A percentile compares a stretch with the other conserved stretches of the same genome.
Conservation (phyloP, 2,329 filamentous ascomycete genomes). For the Pseudocercospora eumusae region DNA sequence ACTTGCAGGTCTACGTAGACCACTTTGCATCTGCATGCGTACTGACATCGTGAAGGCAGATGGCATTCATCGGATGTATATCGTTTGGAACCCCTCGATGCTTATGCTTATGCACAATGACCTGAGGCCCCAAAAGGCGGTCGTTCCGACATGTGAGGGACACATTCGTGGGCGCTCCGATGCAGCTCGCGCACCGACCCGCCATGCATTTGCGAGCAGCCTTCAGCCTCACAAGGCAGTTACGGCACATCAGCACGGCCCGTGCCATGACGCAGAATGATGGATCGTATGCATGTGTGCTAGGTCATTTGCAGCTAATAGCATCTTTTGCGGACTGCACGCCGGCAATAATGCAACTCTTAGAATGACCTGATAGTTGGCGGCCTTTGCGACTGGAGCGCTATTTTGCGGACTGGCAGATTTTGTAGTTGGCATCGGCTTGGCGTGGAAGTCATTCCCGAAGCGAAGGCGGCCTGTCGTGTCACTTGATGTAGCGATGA, state of each 20-base stretch:
- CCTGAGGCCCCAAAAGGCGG: not conserved
- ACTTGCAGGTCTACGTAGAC: slow-evolving; percentile 3
- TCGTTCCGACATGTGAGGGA: not conserved
- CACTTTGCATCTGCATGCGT: not conserved
- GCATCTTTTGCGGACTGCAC: not conserved
- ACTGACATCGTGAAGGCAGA: not conserved
- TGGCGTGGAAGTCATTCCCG: not conserved
- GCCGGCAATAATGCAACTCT: not conserved
- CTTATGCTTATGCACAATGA: not conserved
- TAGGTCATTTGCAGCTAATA: not conserved
- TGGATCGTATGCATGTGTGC: not conserved
- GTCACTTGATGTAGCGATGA: not conserved
- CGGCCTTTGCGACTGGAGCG: not conserved
- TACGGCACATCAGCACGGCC: not conserved
- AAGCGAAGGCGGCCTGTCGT: not conserved
- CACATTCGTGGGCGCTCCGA: not conserved
- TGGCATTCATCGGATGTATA: not conserved
- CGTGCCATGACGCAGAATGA: slow-evolving; percentile 3
- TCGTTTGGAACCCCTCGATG: not conserved
- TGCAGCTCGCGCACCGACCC: not conserved
- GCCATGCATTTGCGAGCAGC: not conserved
- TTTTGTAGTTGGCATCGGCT: not conserved
- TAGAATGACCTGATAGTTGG: not conserved
- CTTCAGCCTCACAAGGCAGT: not conserved
- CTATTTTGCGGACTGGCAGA: not conserved